Base-by-base conservation (phyloP, 768 basidiomycete species). In the Tricholoma hemisulphureum region DNA sequence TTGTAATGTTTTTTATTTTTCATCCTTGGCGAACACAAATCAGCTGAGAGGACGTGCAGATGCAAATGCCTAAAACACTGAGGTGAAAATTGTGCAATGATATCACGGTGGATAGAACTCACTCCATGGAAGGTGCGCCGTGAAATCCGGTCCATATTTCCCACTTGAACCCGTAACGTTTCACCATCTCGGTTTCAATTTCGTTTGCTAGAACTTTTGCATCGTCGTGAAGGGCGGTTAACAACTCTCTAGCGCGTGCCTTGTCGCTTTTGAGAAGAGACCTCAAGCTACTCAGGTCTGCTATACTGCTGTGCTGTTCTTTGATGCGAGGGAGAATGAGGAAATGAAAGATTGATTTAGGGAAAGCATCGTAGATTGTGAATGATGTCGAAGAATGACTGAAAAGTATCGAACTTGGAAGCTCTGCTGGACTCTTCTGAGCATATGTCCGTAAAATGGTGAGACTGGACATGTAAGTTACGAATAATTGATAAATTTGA, bases 1-100 rank as follows among this genome's bases (percentile, higher is more conserved):
- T 95, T 95, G 73, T 93, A 91, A 63, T 97, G 95, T 66, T 88
- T 91, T 77, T 96, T 97, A 55, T 77, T 82, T 74, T 95, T 96
- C 77, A 95, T 72, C 52, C 73, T 75, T 8, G 83, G 79, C 0
- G 88, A 87, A 54, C 79, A 78, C 32, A 94, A 68, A 67, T 97
- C 95, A 4, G 83, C 79, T 3, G 93, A 94, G 35, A 97, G 73
- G 53, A 97, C 84, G 67, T 97, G 95, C 10, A 96, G 71, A 66
- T 97, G 92, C 2, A 94, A 58, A 68, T 94, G 92, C 58, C 91
- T 92, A 58, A 5, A 20, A 18, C 16, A 18, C 41, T 49, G 49
- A 60, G 41, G 29, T 14, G 9, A 50, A 28, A 14, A 34, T 8
- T n/a, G 49, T 29, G 7, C 2, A 14, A 23, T n/a, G 34, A 9